Conservation (phyloP, 148 eudicot genomes). For the Silene latifolia region DNA sequence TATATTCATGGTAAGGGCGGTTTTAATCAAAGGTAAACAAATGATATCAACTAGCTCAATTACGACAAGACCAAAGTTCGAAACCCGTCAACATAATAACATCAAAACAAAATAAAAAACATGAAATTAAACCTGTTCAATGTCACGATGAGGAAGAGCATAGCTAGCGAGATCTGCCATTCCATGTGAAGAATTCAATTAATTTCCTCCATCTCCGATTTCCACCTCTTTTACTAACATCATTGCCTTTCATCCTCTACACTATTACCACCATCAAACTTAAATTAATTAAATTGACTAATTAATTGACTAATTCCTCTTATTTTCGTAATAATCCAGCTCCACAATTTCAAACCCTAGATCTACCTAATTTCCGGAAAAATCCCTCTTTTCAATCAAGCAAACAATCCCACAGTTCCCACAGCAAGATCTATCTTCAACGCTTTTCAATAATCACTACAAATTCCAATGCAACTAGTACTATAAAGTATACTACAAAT, state of each 20-base stretch:
- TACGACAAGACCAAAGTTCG: background rate
- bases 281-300: background rate
- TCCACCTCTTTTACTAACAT: constrained; percentile 21
- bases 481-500: background rate
- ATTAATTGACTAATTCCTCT: constrained; percentile 11
- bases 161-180: constrained; percentile 90
- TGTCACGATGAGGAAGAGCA: constrained; percentile 60
- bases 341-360: constrained; percentile 23
- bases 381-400: background rate
- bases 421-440: constrained; percentile 20
- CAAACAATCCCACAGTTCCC: constrained; percentile 11
- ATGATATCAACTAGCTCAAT: background rate
- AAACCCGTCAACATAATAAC: constrained; percentile 5
- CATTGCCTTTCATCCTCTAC: constrained; percentile 76
- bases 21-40: background rate
- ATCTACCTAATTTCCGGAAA: constrained; percentile 12
- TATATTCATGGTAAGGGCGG: background rate
- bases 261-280: constrained; percentile 31
- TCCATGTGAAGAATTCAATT: constrained; percentile 70
- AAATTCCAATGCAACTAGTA: constrained; percentile 10
- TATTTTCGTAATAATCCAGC: background rate
- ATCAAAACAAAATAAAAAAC: background rate
- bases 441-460: background rate
- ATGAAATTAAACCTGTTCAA: constrained; percentile 57
- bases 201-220: constrained; percentile 50